Evolutionary conservation across 257 asterid genomes (phyloP).

Genomic region (Knoxia roxburghii): DNA sequence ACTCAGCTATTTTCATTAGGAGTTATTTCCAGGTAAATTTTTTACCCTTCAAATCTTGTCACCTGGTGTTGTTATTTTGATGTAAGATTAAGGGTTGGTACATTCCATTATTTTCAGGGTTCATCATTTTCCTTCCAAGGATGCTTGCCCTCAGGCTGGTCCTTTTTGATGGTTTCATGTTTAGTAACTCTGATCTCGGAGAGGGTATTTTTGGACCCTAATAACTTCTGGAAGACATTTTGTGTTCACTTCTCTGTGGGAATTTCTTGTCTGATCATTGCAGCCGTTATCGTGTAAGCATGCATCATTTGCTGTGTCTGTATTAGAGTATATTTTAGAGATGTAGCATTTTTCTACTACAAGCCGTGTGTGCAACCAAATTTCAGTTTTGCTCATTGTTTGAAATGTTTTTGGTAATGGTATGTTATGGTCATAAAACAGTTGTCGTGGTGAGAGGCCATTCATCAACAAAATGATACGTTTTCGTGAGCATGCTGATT

Average conservation of each 20-base stretch:
- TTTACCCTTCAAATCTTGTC: neutral
- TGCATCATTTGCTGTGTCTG: neutral
- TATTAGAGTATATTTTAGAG: neutral
- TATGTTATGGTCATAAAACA: conserved; percentile 22
- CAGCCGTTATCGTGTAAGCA: conserved; percentile 63
- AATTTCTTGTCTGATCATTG: conserved; percentile 40
- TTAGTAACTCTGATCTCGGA: conserved; percentile 57
- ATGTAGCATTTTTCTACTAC: no score
- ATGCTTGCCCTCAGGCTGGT: conserved; percentile 83
- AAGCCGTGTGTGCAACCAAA: neutral
- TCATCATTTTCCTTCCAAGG: conserved; percentile 64
- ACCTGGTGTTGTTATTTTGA: neutral
- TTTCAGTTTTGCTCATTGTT: neutral
- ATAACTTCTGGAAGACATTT: conserved; percentile 75
- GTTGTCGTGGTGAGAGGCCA: conserved; percentile 64
- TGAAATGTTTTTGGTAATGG: neutral
- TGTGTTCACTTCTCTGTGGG: conserved; percentile 66
- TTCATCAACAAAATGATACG: conserved; percentile 63
- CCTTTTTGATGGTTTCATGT: conserved; percentile 55
- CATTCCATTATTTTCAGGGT: conserved; percentile 36
- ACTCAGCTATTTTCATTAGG: conserved; percentile 74
- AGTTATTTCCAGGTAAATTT: conserved; percentile 69
- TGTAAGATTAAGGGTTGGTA: neutral
- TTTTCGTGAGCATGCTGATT: conserved; percentile 71
- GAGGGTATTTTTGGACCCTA: conserved; percentile 53